A percentile compares a stretch with the other conserved stretches of the same genome.
These are phyloP conservation scores for Capronia epimyces DNA, from an alignment of 2,329 filamentous ascomycete species.

Conservation along the genomic window DNA sequence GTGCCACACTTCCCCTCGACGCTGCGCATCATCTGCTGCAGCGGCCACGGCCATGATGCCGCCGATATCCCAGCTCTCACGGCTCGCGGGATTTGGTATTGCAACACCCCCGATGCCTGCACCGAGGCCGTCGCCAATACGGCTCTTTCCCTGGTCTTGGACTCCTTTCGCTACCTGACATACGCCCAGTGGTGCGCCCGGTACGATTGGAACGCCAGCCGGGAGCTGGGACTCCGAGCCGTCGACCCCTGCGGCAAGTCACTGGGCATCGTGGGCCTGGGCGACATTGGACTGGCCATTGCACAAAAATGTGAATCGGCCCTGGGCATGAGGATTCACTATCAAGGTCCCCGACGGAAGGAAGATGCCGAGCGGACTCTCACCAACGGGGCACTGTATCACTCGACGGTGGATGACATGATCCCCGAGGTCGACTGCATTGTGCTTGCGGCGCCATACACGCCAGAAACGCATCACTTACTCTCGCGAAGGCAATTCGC, in stretches of 20 bases:
- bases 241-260: slow-evolving; percentile 1
- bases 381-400: slow-evolving; percentile 27
- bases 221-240: not conserved
- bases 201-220: not conserved
- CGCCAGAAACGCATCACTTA: slow-evolving; percentile 7
- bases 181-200: slow-evolving; percentile 1
- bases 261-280: slow-evolving; percentile 4
- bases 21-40: slow-evolving; percentile 6
- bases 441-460: slow-evolving; percentile 34
- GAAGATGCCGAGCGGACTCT: not conserved
- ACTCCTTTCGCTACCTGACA: slow-evolving; percentile 3
- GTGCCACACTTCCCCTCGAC: slow-evolving; percentile 13
- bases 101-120: slow-evolving; percentile 5
- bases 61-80: slow-evolving; percentile 4
- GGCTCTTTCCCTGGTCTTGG: not conserved
- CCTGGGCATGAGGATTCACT: slow-evolving; percentile 9
- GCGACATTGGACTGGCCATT: not conserved
- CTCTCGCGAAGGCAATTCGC: not conserved
- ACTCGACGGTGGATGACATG: slow-evolving; percentile 31
- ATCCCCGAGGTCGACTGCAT: slow-evolving; percentile 31
- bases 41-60: slow-evolving; percentile 6
- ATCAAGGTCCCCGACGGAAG: slow-evolving; percentile 1
- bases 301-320: not conserved
- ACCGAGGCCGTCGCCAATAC: slow-evolving; percentile 7
- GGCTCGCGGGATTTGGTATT: slow-evolving; percentile 2